phyloP scores from a whole-genome alignment of 345 rosid genomes.

The Dovyalis caffra region DNA sequence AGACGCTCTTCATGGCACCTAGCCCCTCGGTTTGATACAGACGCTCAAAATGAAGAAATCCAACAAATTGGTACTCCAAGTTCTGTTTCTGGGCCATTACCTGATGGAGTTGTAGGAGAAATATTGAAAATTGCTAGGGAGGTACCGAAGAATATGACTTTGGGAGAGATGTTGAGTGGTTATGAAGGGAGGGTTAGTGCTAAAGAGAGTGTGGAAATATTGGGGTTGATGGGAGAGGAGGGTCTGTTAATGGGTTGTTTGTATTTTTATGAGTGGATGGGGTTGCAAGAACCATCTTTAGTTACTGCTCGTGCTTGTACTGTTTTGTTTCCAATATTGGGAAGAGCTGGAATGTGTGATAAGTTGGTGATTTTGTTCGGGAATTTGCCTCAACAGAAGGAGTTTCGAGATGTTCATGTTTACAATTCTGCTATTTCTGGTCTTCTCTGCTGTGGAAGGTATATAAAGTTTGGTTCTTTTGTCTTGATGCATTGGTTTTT shows the following conservation, averaged over 20 bases:
- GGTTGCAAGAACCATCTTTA: slow-evolving; percentile 65
- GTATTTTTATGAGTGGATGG: slow-evolving; percentile 88
- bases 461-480: neutral
- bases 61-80: slow-evolving; percentile 14
- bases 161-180: slow-evolving; percentile 61
- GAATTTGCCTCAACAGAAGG: slow-evolving; percentile 59
- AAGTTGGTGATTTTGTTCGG: slow-evolving; percentile 49
- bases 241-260: slow-evolving; percentile 52
- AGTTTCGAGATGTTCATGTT: slow-evolving; percentile 62
- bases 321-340: slow-evolving; percentile 63
- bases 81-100: slow-evolving; percentile 13
- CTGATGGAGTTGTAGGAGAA: slow-evolving; percentile 37
- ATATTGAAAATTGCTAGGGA: slow-evolving; percentile 52
- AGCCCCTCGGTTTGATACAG: slow-evolving; percentile 39
- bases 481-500: neutral
- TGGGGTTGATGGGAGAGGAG: slow-evolving; percentile 56
- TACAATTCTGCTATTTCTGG: slow-evolving; percentile 80
- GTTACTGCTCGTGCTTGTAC: slow-evolving; percentile 67
- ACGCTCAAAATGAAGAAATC: slow-evolving; percentile 18
- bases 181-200: slow-evolving; percentile 43
- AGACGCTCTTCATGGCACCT: slow-evolving; percentile 78
- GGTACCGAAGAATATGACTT: slow-evolving; percentile 48
- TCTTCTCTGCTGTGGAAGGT: slow-evolving; percentile 62
- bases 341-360: slow-evolving; percentile 58
- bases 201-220: slow-evolving; percentile 51